A percentile compares a stretch with the other conserved stretches of the same genome.
Evolutionary conservation across 2,329 filamentous ascomycete genomes (phyloP).

Genomic region (Botryotinia convoluta): DNA sequence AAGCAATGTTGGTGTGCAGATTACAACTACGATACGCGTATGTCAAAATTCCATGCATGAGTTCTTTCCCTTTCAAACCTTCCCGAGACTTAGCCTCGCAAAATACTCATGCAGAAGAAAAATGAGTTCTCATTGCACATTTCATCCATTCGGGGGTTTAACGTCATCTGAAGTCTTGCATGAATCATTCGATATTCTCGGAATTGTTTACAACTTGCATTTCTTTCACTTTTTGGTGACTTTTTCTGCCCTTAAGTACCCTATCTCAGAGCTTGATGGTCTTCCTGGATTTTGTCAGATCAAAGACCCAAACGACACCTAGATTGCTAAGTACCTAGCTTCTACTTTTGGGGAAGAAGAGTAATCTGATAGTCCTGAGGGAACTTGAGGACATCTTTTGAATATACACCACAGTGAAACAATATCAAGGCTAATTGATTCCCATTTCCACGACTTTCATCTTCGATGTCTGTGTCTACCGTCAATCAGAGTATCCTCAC

Average conservation of each 20-base stretch:
- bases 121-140: not conserved
- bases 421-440: not conserved
- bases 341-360: not conserved
- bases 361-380: not conserved
- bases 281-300: no score
- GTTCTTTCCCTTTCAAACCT: not conserved
- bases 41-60: not conserved
- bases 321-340: no score
- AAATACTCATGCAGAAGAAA: not conserved
- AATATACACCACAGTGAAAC: no score
- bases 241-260: not conserved
- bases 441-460: not conserved
- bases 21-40: fast-evolving
- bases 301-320: no score
- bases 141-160: not conserved
- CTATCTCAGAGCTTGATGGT: no score
- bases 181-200: not conserved
- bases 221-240: not conserved
- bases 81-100: fast-evolving
- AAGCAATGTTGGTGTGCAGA: not conserved
- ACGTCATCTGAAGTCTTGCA: not conserved
- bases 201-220: not conserved
- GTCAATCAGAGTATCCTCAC: not conserved
- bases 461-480: not conserved
- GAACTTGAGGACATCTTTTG: no score